Evolutionary conservation across 75 land plant species (phyloP).

Genomic region (Picea glauca): DNA sequence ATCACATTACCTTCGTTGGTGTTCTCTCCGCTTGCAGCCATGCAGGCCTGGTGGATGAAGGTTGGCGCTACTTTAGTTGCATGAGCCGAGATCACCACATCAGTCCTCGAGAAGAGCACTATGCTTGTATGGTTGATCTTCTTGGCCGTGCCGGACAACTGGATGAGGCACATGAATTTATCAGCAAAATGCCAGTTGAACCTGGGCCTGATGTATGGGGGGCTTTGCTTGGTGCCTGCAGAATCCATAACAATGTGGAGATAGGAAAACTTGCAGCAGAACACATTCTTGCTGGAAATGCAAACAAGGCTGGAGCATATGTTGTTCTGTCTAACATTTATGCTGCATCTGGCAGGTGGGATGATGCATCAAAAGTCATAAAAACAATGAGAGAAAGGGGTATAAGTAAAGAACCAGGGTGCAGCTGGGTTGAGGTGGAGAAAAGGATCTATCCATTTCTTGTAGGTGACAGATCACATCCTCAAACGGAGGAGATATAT

Average conservation of each 20-base stretch:
- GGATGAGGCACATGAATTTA: neutral
- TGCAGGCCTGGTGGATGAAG: conserved; percentile 1
- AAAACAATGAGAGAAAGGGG: conserved; percentile 32
- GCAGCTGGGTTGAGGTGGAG: conserved; percentile 48
- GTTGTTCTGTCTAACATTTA: conserved; percentile 40
- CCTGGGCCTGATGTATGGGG: conserved; percentile 44
- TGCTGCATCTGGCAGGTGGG: conserved; percentile 22
- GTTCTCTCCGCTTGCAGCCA: conserved; percentile 13
- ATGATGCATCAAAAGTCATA: conserved; percentile 21
- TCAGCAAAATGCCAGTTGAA: conserved; percentile 16
- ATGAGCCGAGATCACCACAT: neutral
- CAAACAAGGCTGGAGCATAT: conserved; percentile 36
- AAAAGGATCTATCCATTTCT: conserved; percentile 30
- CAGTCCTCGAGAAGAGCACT: neutral
- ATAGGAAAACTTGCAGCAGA: conserved; percentile 29
- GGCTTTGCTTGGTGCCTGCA: conserved; percentile 47
- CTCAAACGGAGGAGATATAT: conserved; percentile 20
- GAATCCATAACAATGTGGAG: conserved; percentile 29
- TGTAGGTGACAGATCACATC: conserved; percentile 34
- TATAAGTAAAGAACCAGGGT: conserved; percentile 46
- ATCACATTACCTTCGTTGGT: conserved; percentile 8
- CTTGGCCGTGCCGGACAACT: conserved; percentile 9
- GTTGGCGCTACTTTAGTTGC: conserved; percentile 7
- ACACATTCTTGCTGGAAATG: conserved; percentile 30
- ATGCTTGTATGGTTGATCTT: conserved; percentile 10